Evolutionary conservation across 169 alveolate species (phyloP), one percentile per base, ranked within the genome.

Genomic region (Hepatocystis sp.): DNA sequence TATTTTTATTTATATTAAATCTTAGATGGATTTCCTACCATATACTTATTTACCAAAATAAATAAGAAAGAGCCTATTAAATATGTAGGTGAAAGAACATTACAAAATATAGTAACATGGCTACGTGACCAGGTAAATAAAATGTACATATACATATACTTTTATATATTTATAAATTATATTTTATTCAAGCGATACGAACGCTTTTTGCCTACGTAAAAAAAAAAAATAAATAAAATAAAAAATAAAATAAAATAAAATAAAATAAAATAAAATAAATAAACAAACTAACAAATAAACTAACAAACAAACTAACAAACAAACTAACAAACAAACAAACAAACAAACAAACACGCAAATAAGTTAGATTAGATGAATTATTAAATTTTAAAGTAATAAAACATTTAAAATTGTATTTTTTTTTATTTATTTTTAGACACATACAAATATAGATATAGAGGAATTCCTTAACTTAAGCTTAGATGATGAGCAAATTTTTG

Each of bases 11-110:
- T 42, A 13, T 66, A 1, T 36, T 27, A 25, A 15, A 7, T 51
- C 5, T 8, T 17, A 81, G 89, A 63, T n/a, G 93, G 91, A 15
- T 90, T 71, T 51, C 93, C 93, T n/a, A 49, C 93, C 39, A 53
- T 90, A 30, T 51, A 76, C n/a, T 53, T 90, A 4, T 90, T 67
- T 68, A 46, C 39, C 42, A 81, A 84, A 25, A 44, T 52, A 0
- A 47, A 56, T 21, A 81, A 81, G 42, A 32, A 30, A 17, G 56
- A 13, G 11, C 89, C 89, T 15, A 63, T 81, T n/a, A 46, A 15
- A 15, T 81, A 81, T 23, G 1, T 7, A n/a, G 89, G 60, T 7
- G 51, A 28, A 13, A 81, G 84, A 39, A 60, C 89, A 19, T 81
- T 61, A 8, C 46, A 81, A 55, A 40, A 27, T 3, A 49, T 81